These are phyloP conservation scores for Aspergillus pseudotamarii DNA, from an alignment of 2,329 filamentous ascomycete genomes.

Conservation along the genomic window DNA sequence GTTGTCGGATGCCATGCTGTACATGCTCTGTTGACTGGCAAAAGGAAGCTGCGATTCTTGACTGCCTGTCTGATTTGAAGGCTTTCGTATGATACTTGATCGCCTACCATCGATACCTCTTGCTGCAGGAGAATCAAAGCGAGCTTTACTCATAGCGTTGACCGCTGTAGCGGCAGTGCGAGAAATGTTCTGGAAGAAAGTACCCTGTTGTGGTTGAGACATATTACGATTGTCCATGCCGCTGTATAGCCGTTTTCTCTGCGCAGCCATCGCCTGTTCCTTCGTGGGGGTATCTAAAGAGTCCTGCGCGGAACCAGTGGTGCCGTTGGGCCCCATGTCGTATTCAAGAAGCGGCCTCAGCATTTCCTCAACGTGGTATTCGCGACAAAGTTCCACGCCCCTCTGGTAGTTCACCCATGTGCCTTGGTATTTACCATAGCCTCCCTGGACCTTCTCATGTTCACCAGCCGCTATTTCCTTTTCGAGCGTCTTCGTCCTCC, in stretches of 20 bases:
- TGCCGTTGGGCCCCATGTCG: constrained; percentile 54
- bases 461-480: constrained; percentile 96
- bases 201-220: constrained; percentile 68
- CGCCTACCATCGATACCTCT: constrained; percentile 66
- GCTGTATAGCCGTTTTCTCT: constrained; percentile 89
- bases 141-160: constrained; percentile 93
- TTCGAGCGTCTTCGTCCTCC: constrained; percentile 95
- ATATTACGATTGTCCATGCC: constrained; percentile 69
- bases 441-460: constrained; percentile 97
- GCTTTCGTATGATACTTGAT: constrained; percentile 70
- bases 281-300: constrained; percentile 94
- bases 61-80: constrained; percentile 63
- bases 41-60: constrained; percentile 67
- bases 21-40: constrained; percentile 79
- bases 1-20: constrained; percentile 72
- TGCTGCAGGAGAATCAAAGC: constrained; percentile 83
- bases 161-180: constrained; percentile 90
- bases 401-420: constrained; percentile 97
- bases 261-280: constrained; percentile 96
- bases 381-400: constrained; percentile 86
- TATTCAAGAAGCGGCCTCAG: constrained; percentile 53
- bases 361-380: constrained; percentile 60
- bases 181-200: constrained; percentile 97
- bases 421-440: constrained; percentile 98
- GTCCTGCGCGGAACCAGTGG: constrained; percentile 70